Evolutionary conservation across 768 basidiomycete species (phyloP).

Genomic region (Agaricus bisporus): DNA sequence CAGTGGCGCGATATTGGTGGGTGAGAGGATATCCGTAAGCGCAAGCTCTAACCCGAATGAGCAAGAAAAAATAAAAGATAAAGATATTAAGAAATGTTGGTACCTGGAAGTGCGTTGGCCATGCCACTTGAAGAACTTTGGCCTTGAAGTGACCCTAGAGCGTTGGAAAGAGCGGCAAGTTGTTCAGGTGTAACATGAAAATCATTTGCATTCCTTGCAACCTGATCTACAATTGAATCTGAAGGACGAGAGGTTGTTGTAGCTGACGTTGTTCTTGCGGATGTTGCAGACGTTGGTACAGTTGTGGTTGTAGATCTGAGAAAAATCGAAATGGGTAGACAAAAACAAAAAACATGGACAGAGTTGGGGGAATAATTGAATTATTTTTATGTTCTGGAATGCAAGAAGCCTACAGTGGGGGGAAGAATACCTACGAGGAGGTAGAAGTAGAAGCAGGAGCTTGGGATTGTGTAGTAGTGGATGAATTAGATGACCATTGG

Average conservation of each 20-base stretch:
- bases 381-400: conserved; percentile 6
- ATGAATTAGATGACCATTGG: conserved; percentile 51
- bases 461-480: conserved; percentile 33
- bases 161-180: conserved; percentile 51
- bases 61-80: background rate
- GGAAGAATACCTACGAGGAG: conserved; percentile 28
- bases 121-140: conserved; percentile 19
- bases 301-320: background rate
- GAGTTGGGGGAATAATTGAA: background rate
- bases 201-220: conserved; percentile 13
- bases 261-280: background rate
- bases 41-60: conserved; percentile 41
- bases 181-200: conserved; percentile 57
- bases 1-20: conserved; percentile 64
- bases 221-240: background rate
- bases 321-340: background rate
- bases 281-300: conserved; percentile 12
- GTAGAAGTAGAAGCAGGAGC: conserved; percentile 21
- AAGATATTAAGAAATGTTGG: background rate
- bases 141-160: conserved; percentile 39
- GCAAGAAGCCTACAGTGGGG: background rate
- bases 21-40: conserved; percentile 71
- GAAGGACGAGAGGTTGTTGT: background rate
- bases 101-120: conserved; percentile 30
- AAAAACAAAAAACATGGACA: background rate